Percentiles rank a stretch among this genome's conserved stretches.
phyloP scores from a whole-genome alignment of 441 rosid species.

The Cnidoscolus chayamansa region DNA sequence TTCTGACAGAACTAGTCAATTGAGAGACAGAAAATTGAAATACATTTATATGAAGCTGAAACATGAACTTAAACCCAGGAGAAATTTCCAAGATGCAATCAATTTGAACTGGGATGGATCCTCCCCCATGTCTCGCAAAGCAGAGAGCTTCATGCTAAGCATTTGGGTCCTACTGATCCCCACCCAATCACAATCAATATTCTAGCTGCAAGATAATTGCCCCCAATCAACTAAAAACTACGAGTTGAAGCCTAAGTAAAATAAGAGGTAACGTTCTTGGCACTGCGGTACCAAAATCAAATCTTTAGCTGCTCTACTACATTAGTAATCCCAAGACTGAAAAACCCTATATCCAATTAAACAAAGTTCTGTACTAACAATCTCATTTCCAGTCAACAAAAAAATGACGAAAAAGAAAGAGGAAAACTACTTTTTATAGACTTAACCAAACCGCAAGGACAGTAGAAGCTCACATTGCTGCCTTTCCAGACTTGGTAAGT shows the following conservation, averaged over 20 bases:
- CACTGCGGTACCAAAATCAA: background rate
- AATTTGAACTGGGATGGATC: background rate
- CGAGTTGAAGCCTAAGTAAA: background rate
- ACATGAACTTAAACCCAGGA: background rate
- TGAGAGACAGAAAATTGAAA: background rate
- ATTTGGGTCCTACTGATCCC: slow-evolving; percentile 5
- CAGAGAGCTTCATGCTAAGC: background rate
- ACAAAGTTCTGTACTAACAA: background rate
- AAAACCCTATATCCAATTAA: background rate
- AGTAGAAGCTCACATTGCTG: slow-evolving; percentile 57
- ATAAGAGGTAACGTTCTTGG: background rate
- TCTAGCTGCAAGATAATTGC: background rate
- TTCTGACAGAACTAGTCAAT: background rate
- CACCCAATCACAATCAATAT: background rate
- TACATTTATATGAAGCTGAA: background rate
- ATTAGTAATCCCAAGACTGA: background rate
- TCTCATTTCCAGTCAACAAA: background rate
- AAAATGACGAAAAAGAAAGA: background rate
- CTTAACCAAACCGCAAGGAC: slow-evolving; percentile 3
- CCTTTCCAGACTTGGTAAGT: slow-evolving; percentile 84
- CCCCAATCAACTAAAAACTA: background rate
- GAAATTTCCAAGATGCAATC: background rate
- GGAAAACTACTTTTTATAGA: background rate
- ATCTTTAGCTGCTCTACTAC: background rate
- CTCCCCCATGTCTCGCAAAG: background rate